phyloP scores from a whole-genome alignment of 371 early-diverging fungal genomes.

The Mycotypha africana region DNA sequence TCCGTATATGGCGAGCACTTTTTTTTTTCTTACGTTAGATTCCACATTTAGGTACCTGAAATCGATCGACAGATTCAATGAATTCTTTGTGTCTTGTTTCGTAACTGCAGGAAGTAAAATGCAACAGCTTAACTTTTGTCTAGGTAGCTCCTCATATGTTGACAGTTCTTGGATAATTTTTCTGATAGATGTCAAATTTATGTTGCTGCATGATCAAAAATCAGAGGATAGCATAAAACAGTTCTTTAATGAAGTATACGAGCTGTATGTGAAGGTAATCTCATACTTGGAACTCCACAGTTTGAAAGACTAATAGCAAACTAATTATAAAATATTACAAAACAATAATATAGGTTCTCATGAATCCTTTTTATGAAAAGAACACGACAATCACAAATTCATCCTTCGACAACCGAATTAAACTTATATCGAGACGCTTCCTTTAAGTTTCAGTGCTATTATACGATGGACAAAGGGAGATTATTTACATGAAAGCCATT shows the following conservation, averaged over 20 bases:
- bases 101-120: constrained; percentile 81
- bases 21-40: too few relatives aligned
- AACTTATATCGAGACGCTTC: constrained; percentile 70
- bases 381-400: constrained; percentile 76
- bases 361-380: constrained; percentile 90
- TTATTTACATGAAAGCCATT: too few relatives aligned
- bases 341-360: constrained; percentile 46
- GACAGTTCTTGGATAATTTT: too few relatives aligned
- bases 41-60: constrained; percentile 79
- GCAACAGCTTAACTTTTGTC: not conserved
- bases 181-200: constrained; percentile 73
- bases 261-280: constrained; percentile 88
- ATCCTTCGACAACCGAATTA: constrained; percentile 79
- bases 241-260: constrained; percentile 90
- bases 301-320: too few relatives aligned
- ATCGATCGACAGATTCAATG: constrained; percentile 92
- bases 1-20: not conserved
- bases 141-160: too few relatives aligned
- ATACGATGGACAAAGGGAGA: not conserved
- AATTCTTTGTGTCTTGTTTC: constrained; percentile 88
- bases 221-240: constrained; percentile 84
- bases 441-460: constrained; percentile 53
- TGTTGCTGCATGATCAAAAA: constrained; percentile 88
- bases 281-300: too few relatives aligned
- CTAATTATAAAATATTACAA: not conserved